Conservation (phyloP, 2,329 filamentous ascomycete species). For the Exserohilum rostratum region DNA sequence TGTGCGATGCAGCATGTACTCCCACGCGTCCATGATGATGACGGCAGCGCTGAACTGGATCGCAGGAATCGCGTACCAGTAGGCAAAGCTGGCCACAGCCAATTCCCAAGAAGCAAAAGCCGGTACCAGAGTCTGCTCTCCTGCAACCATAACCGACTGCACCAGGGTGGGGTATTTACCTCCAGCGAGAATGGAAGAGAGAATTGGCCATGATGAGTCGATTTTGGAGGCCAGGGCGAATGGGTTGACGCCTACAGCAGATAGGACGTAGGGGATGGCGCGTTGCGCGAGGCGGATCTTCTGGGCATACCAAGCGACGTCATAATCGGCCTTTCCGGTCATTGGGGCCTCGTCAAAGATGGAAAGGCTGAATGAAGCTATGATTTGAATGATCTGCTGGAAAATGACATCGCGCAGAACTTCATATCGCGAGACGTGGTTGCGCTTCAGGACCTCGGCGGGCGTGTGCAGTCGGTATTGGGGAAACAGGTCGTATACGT, state of each 20-base stretch:
- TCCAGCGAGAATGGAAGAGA: conserved; percentile 78
- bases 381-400: conserved; percentile 88
- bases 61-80: conserved; percentile 76
- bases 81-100: conserved; percentile 73
- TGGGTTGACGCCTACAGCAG: conserved; percentile 77
- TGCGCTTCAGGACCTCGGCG: conserved; percentile 84
- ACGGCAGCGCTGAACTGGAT: conserved; percentile 79
- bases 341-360: conserved; percentile 76
- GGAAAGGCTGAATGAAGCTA: conserved; percentile 70
- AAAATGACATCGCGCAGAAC: conserved; percentile 89
- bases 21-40: conserved; percentile 89
- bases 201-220: conserved; percentile 70
- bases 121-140: conserved; percentile 61
- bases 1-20: conserved; percentile 93
- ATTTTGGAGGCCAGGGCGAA: conserved; percentile 76
- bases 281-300: conserved; percentile 79
- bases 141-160: conserved; percentile 61
- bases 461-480: conserved; percentile 95
- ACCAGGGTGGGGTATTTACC: conserved; percentile 78
- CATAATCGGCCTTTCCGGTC: conserved; percentile 79
- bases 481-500: conserved; percentile 82
- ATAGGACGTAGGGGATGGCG: conserved; percentile 74
- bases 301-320: conserved; percentile 88
- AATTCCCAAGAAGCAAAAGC: conserved; percentile 87
- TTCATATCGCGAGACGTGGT: conserved; percentile 83